Conservation (phyloP, 371 early-diverging fungal species). For the Choanephora cucurbitarum region DNA sequence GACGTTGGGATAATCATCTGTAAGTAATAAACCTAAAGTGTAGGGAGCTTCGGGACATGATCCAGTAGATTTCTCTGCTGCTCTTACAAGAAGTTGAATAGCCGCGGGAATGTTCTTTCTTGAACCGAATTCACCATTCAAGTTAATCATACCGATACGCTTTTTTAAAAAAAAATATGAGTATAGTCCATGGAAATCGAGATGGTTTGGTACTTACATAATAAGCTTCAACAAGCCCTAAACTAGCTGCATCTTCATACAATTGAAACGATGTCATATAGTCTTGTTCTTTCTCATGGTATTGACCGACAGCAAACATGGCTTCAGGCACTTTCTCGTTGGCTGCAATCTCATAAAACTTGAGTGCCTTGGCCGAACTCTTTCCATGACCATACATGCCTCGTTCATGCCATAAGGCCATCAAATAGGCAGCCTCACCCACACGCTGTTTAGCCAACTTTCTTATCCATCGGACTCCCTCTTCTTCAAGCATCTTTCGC, state of each 20-base stretch:
- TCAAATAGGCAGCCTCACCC: conserved; percentile 72
- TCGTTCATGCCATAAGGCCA: conserved; percentile 70
- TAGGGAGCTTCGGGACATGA: conserved; percentile 43
- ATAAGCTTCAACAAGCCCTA: conserved; percentile 68
- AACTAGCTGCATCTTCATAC: conserved; percentile 74
- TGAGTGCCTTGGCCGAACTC: conserved; percentile 52
- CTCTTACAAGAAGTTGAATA: conserved; percentile 32
- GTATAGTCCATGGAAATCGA: no score
- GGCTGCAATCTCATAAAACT: conserved; percentile 42
- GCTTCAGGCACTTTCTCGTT: conserved; percentile 41
- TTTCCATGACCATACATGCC: conserved; percentile 59
- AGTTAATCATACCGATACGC: conserved; percentile 41
- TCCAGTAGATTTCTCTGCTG: conserved; percentile 36
- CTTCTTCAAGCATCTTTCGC: conserved; percentile 49
- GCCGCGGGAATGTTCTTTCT: conserved; percentile 34
- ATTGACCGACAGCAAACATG: conserved; percentile 34
- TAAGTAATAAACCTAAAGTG: conserved; percentile 35
- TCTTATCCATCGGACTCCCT: conserved; percentile 74
- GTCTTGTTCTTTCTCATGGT: conserved; percentile 62
- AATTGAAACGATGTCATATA: conserved; percentile 67
- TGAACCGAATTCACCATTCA: conserved; percentile 45
- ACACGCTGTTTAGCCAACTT: conserved; percentile 63
- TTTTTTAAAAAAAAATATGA: conserved; percentile 14
- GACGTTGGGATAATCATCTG: conserved; percentile 34
- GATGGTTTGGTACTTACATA: conserved; percentile 44